Evolutionary conservation across 495 filamentous ascomycete species (phyloP), one percentile per base, ranked within the genome.

Genomic region (Tuber calosporum): DNA sequence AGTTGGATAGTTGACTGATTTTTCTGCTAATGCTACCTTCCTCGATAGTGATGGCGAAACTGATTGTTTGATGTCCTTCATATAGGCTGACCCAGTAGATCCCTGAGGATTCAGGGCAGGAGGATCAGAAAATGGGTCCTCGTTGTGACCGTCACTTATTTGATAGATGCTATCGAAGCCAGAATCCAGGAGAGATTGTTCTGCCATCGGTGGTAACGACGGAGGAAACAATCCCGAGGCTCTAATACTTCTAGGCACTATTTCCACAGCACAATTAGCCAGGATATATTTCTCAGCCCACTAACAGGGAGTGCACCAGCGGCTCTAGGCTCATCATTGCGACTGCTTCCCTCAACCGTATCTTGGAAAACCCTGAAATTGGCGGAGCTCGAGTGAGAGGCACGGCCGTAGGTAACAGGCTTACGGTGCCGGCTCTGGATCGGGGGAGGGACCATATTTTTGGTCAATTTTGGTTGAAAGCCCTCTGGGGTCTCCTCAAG

Each of bases 331-430:
- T 70, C 22, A 13, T 40, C 48, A 68, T 68, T 30, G 39, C 42
- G 39, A 45, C 9, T 26, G 15, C 67, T 9, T 73, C 74, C 68
- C 72, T 73, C 26, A 38, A 68, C 41, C 30, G 26, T 45, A 69
- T 78, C 70, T 34, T 78, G 74, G 37, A 78, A 78, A n/a, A 77
- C 76, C 39, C 66, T 78, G 68, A 78, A 77, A 2, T 71, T 70
- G 30, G 67, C 9, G 19, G 68, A 19, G 22, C 68, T 78, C 4
- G 76, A 48, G 36, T 69, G 76, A 39, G 71, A 78, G 69, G 48
- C 22, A 17, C 68, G 75, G 19, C 76, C 76, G 69, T 78, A 78
- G 62, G 76, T 78, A 62, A 70, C 43, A 8, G 70, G 48, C 36
- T 77, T 78, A 62, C 43, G 76, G n/a, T 71, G 68, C 38, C 26